phyloP scores from a whole-genome alignment of 805 yeast species.

The Wickerhamomyces pijperi region DNA sequence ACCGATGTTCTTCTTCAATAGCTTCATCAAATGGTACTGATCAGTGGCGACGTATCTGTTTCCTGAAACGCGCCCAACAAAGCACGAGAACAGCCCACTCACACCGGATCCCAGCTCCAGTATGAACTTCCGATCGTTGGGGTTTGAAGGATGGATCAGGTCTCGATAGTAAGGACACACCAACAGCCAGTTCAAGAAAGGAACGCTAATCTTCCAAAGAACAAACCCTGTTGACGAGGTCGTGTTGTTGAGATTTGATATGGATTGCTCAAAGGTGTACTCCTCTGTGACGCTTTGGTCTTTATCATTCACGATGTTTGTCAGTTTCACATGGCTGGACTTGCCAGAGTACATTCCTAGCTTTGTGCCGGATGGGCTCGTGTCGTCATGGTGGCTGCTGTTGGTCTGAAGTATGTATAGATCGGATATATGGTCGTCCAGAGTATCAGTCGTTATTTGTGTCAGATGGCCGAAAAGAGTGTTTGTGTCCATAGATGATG shows the following conservation, averaged over 20 bases:
- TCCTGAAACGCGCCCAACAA: constrained; percentile 24
- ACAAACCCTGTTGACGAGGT: constrained; percentile 50
- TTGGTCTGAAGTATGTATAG: constrained; percentile 4
- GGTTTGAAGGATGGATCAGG: too few species aligned
- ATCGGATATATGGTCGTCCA: constrained; percentile 12
- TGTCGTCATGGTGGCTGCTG: not conserved
- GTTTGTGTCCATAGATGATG: too few species aligned
- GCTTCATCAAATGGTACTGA: constrained; percentile 41
- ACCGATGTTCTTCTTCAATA: constrained; percentile 34
- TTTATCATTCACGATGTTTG: constrained; percentile 4
- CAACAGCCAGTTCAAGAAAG: constrained; percentile 44
- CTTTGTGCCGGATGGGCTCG: constrained; percentile 3
- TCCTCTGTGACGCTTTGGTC: constrained; percentile 2
- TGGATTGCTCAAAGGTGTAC: constrained; percentile 22
- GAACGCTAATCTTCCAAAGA: constrained; percentile 43
- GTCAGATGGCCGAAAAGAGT: constrained; percentile 2
- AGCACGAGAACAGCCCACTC: constrained; percentile 37
- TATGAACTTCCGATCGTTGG: constrained; percentile 17
- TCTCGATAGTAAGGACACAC: constrained; percentile 5
- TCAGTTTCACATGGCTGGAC: constrained; percentile 16
- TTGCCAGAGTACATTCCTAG: constrained; percentile 15
- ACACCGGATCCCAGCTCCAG: constrained; percentile 58
- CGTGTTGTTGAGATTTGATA: constrained; percentile 20
- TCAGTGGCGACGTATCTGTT: constrained; percentile 46
- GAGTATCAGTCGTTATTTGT: constrained; percentile 7